These are phyloP conservation scores for Tetrahymena thermophila DNA, from an alignment of 73 alveolate species.

Conservation along the genomic window DNA sequence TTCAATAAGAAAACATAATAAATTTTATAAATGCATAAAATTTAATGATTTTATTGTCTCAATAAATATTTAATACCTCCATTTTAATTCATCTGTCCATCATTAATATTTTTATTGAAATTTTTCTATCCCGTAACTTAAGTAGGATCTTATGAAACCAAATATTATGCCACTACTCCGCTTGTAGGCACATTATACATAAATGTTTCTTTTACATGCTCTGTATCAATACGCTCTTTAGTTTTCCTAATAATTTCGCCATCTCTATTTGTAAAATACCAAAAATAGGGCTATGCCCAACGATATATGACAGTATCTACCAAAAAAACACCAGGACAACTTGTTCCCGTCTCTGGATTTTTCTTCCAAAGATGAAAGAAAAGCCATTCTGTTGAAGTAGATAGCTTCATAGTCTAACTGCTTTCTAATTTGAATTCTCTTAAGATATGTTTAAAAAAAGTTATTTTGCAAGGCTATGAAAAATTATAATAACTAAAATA, in stretches of 20 bases:
- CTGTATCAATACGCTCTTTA: constrained; percentile 58
- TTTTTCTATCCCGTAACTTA: not conserved
- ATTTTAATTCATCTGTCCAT: not conserved
- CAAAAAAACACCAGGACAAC: constrained; percentile 48
- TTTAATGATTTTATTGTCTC: not conserved
- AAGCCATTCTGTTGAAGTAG: constrained; percentile 60
- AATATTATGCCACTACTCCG: constrained; percentile 67
- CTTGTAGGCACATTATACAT: constrained; percentile 38
- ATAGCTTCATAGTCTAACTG: constrained; percentile 29
- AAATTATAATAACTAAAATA: not conserved
- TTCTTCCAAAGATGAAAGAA: constrained; percentile 55
- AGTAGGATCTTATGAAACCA: not conserved
- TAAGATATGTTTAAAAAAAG: not conserved
- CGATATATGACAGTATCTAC: constrained; percentile 76
- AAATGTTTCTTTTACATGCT: constrained; percentile 64
- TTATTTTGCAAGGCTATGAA: not conserved
- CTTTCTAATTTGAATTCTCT: not conserved
- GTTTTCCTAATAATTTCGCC: constrained; percentile 74
- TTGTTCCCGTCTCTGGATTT: constrained; percentile 41
- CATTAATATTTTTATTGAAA: not conserved
- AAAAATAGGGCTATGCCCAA: constrained; percentile 77
- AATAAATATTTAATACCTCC: not conserved
- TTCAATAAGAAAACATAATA: not conserved
- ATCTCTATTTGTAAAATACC: constrained; percentile 72
- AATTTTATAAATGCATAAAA: not conserved